A percentile compares a stretch with the other conserved stretches of the same genome.
Evolutionary conservation across 805 yeast genomes (phyloP).

Genomic region (Starmera pachycereana): DNA sequence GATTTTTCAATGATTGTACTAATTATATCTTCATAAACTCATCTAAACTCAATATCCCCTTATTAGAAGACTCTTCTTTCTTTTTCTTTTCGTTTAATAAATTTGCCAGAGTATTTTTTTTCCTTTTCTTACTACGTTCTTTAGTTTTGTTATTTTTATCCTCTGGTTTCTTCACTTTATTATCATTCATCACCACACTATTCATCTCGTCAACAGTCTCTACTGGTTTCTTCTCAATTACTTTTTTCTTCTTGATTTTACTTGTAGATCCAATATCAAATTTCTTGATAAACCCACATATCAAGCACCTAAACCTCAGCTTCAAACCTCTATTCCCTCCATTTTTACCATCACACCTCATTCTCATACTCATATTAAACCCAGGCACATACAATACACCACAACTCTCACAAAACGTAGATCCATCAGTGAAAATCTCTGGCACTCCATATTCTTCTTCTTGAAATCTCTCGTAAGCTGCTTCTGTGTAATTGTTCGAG

Average conservation of each 20-base stretch:
- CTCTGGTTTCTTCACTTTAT: background rate
- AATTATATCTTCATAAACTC: constrained; percentile 31
- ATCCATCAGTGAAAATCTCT: constrained; percentile 9
- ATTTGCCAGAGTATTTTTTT: constrained; percentile 31
- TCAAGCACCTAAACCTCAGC: constrained; percentile 18
- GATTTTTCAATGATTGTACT: too few relatives aligned
- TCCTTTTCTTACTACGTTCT: constrained; percentile 36
- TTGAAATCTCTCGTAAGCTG: constrained; percentile 19
- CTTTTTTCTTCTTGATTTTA: too few relatives aligned
- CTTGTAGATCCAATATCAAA: too few relatives aligned
- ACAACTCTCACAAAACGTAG: constrained; percentile 21
- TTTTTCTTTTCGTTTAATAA: constrained; percentile 32
- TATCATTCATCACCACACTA: background rate
- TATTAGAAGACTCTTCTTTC: constrained; percentile 21
- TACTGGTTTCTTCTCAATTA: too few relatives aligned
- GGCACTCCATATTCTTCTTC: constrained; percentile 19
- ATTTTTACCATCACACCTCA: constrained; percentile 3
- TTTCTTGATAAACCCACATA: constrained; percentile 11
- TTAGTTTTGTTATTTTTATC: constrained; percentile 16
- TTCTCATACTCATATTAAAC: constrained; percentile 16
- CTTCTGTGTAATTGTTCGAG: constrained; percentile 16
- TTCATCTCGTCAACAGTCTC: too few relatives aligned
- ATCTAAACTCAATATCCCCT: constrained; percentile 33
- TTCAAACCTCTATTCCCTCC: constrained; percentile 4
- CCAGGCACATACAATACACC: constrained; percentile 22